phyloP scores from a whole-genome alignment of 805 yeast genomes.

The Scheffersomyces coipomensis region DNA sequence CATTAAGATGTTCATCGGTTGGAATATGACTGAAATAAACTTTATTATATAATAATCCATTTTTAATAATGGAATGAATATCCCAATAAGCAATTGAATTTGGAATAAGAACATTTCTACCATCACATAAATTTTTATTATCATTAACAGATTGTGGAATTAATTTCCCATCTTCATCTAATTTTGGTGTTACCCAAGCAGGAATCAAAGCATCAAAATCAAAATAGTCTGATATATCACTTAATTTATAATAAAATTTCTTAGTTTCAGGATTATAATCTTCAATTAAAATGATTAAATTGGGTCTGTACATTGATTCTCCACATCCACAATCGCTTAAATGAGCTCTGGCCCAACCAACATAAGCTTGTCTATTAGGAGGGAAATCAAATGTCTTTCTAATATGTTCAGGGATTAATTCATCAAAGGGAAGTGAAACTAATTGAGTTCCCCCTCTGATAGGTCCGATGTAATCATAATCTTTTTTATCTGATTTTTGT shows the following conservation, averaged over 20 bases:
- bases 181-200: conserved; percentile 20
- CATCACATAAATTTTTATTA: conserved; percentile 29
- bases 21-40: conserved; percentile 11
- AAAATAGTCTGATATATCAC: conserved; percentile 29
- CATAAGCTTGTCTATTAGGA: conserved; percentile 30
- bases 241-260: conserved; percentile 14
- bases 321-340: conserved; percentile 40
- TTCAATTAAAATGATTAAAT: conserved; percentile 30
- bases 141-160: conserved; percentile 25
- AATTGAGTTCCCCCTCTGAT: conserved; percentile 38
- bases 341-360: conserved; percentile 42
- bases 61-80: conserved; percentile 11
- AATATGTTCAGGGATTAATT: conserved; percentile 12
- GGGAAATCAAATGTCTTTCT: conserved; percentile 12
- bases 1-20: too few relatives aligned
- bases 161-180: conserved; percentile 17
- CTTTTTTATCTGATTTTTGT: conserved; percentile 14
- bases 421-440: conserved; percentile 16
- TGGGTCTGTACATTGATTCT: conserved; percentile 37
- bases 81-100: conserved; percentile 34
- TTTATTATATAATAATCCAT: conserved; percentile 9
- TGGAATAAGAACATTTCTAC: conserved; percentile 31
- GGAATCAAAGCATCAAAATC: conserved; percentile 27
- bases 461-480: conserved; percentile 24
- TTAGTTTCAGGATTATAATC: conserved; percentile 19